Percentiles rank a stretch among this genome's conserved stretches.
phyloP scores from a whole-genome alignment of 495 filamentous ascomycete species.

The Paragyromitra xinjiangensis region DNA sequence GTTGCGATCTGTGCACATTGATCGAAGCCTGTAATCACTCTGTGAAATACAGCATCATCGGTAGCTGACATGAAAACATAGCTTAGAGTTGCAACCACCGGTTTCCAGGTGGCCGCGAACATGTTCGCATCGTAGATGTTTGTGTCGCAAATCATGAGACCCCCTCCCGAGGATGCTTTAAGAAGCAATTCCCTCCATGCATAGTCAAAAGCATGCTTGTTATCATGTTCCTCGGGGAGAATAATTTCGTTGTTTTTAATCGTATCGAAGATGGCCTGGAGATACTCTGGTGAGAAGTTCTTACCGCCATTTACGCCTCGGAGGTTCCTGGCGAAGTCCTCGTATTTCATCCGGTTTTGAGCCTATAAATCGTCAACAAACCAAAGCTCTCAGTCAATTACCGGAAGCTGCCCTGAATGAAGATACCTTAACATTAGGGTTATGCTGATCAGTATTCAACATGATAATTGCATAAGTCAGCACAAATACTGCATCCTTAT shows the following conservation, averaged over 20 bases:
- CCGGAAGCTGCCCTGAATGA: background rate
- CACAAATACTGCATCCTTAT: constrained; percentile 89
- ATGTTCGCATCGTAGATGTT: constrained; percentile 97
- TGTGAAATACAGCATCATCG: constrained; percentile 94
- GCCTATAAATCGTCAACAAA: constrained; percentile 49
- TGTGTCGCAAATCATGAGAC: constrained; percentile 82
- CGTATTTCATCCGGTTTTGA: constrained; percentile 78
- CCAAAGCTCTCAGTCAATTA: background rate
- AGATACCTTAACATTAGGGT: constrained; percentile 79
- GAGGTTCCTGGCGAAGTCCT: constrained; percentile 85
- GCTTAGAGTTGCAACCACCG: constrained; percentile 90
- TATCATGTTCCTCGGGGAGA: constrained; percentile 95
- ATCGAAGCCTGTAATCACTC: constrained; percentile 92
- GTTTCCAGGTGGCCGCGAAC: constrained; percentile 96
- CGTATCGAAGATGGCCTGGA: constrained; percentile 87
- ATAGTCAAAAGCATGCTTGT: constrained; percentile 93
- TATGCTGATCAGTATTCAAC: constrained; percentile 94
- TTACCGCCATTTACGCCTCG: constrained; percentile 85
- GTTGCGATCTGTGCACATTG: constrained; percentile 95
- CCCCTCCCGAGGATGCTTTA: constrained; percentile 79
- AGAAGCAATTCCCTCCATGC: constrained; percentile 93
- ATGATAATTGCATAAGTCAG: constrained; percentile 96
- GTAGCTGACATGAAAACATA: constrained; percentile 99
- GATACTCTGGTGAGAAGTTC: constrained; percentile 85
- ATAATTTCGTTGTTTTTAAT: constrained; percentile 96